Percentiles rank a stretch among this genome's conserved stretches.
These are phyloP conservation scores for Lentinula aciculospora DNA, from an alignment of 768 basidiomycete genomes.

Conservation along the genomic window DNA sequence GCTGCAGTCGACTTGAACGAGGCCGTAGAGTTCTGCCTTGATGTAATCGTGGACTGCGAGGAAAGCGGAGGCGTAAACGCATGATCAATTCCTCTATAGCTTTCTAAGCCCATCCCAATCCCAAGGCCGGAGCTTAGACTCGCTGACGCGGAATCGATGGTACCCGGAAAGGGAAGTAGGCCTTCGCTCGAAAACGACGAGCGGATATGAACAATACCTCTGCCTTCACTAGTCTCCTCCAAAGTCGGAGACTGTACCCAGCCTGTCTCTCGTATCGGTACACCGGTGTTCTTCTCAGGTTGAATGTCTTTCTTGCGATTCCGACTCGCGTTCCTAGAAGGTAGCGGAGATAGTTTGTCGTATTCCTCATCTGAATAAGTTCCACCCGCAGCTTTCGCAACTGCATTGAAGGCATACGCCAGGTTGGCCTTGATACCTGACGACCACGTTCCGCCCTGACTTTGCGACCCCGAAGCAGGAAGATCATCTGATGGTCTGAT, in stretches of 20 bases:
- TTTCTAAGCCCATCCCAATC: not conserved
- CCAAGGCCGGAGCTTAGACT: not conserved
- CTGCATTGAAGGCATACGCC: slow-evolving; percentile 42
- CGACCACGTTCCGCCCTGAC: slow-evolving; percentile 32
- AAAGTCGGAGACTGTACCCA: not conserved
- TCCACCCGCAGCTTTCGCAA: slow-evolving; percentile 21
- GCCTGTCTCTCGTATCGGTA: not conserved
- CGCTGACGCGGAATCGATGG: not conserved
- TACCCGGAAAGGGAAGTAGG: not conserved
- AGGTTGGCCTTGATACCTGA: slow-evolving; percentile 36
- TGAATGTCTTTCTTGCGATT: not conserved
- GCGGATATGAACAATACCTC: not conserved
- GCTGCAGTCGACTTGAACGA: not conserved
- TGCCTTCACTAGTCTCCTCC: not conserved
- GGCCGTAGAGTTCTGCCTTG: not conserved
- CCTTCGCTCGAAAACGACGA: not conserved
- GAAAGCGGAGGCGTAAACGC: not conserved
- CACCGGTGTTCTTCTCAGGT: not conserved
- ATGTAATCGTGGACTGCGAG: not conserved
- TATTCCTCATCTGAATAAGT: not conserved
- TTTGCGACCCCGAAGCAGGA: not conserved
- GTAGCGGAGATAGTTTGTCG: not conserved
- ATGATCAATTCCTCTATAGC: not conserved
- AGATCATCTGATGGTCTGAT: not conserved
- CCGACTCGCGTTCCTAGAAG: not conserved